Evolutionary conservation across 306 rosid species (phyloP), one percentile per base, ranked within the genome.

Genomic region (Lotus japonicus): DNA sequence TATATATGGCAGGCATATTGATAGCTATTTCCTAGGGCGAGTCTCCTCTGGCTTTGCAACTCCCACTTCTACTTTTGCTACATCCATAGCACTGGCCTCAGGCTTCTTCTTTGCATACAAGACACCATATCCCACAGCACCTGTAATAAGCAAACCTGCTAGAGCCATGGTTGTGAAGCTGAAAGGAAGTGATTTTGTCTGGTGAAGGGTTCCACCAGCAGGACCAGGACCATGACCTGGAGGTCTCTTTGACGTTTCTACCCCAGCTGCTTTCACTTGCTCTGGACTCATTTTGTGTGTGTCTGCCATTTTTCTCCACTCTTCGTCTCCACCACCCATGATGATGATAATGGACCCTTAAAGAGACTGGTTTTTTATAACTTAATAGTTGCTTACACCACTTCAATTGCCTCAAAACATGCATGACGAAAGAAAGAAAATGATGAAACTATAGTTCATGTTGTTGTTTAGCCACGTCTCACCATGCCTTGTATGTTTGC

Each of bases 121-220:
- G 15, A 84, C 83, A n/a, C 70, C 11, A 62, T 88, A 90, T 0
- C 87, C 95, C 0, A 79, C 26, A 66, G 77, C 67, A 2, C 68
- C 89, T 0, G 77, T 18, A 16, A 90, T 17, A 56, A 74, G 18
- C 64, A 86, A 73, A 67, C 94, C 89, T 5, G 70, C 83, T 0
- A 85, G 0, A 3, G 83, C 11, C 79, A 85, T 71, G 21, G 82
- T 67, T 3, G 84, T 4, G 31, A 36, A 3, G 56, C 66, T 82
- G 72, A 57, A 43, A 2, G 96, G 91, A 58, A 92, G 86, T 12
- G 66, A 66, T 41, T 78, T 80, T 35, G 85, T 79, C 75, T 88
- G 92, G 67, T 94, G 98, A 62, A 94, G 96, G n/a, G 78, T 51
- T 15, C 58, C 78, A 0, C 86, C 87, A 0, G 88, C 90, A 12